Percentiles rank a stretch among this genome's conserved stretches.
phyloP scores from a whole-genome alignment of 345 rosid genomes.

The Salix exigua region DNA sequence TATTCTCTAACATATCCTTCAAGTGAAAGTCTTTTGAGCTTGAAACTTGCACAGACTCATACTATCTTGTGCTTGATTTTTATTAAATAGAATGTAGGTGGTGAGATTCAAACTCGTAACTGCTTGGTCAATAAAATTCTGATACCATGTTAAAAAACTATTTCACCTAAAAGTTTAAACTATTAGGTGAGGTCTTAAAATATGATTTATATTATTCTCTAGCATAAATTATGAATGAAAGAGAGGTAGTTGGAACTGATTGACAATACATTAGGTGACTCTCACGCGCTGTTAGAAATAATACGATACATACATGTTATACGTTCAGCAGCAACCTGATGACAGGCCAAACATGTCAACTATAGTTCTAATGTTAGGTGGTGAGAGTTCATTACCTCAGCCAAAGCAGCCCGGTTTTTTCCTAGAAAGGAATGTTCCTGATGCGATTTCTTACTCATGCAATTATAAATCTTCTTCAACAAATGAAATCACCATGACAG shows the following conservation, averaged over 20 bases:
- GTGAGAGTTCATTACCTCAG: conserved; percentile 30
- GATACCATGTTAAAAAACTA: no score
- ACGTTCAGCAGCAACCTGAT: conserved; percentile 40
- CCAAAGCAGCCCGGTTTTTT: conserved; percentile 45
- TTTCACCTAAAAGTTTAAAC: no score
- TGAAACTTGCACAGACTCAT: no score
- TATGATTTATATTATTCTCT: no score
- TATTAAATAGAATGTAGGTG: no score
- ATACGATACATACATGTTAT: conserved; percentile 39
- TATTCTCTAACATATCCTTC: no score
- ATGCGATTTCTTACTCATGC: conserved; percentile 23
- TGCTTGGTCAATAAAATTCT: no score
- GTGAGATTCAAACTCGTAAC: no score
- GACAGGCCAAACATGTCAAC: conserved; percentile 43
- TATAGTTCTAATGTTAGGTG: conserved; percentile 39
- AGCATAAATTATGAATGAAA: conserved; percentile 16
- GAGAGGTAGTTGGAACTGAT: conserved; percentile 25
- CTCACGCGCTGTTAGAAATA: conserved; percentile 16
- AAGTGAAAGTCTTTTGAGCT: no score
- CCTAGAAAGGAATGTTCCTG: conserved; percentile 13
- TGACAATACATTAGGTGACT: background rate
- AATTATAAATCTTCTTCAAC: background rate
- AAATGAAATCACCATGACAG: no score
- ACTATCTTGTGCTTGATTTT: no score
- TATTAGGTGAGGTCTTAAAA: no score